Percentiles rank a stretch among this genome's conserved stretches.
phyloP scores from a whole-genome alignment of 2,329 filamentous ascomycete species.

The Aspergillus tubingensis region DNA sequence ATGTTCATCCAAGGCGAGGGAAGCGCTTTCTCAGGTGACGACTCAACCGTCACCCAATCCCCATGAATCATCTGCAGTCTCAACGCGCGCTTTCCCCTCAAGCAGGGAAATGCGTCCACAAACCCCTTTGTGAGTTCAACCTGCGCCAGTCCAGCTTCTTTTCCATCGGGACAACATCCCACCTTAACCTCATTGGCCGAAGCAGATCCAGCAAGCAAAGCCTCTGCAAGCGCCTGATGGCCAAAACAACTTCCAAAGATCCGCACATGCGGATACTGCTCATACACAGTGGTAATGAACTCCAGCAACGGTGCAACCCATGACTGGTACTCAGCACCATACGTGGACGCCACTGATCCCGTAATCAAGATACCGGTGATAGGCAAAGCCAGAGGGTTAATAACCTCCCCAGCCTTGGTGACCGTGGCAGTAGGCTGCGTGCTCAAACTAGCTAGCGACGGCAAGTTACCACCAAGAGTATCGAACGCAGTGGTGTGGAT shows the following conservation, averaged over 20 bases:
- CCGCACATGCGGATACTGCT: constrained; percentile 30
- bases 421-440: constrained; percentile 3
- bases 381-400: constrained; percentile 13
- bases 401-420: background rate
- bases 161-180: constrained; percentile 23
- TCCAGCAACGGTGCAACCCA: constrained; percentile 33
- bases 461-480: constrained; percentile 30
- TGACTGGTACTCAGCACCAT: constrained; percentile 27
- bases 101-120: constrained; percentile 7
- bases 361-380: constrained; percentile 37
- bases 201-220: constrained; percentile 15
- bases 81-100: constrained; percentile 13
- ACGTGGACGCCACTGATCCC: constrained; percentile 32
- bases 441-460: constrained; percentile 29
- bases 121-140: constrained; percentile 26
- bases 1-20: constrained; percentile 26
- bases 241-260: constrained; percentile 40
- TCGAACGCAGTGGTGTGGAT: constrained; percentile 39
- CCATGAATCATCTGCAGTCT: constrained; percentile 38
- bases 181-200: constrained; percentile 13
- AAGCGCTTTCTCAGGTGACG: background rate
- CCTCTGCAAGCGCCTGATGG: constrained; percentile 31
- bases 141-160: constrained; percentile 34
- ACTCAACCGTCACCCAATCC: constrained; percentile 27
- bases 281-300: constrained; percentile 31